phyloP scores from a whole-genome alignment of 768 basidiomycete genomes.

The Hemileccinum impolitum region DNA sequence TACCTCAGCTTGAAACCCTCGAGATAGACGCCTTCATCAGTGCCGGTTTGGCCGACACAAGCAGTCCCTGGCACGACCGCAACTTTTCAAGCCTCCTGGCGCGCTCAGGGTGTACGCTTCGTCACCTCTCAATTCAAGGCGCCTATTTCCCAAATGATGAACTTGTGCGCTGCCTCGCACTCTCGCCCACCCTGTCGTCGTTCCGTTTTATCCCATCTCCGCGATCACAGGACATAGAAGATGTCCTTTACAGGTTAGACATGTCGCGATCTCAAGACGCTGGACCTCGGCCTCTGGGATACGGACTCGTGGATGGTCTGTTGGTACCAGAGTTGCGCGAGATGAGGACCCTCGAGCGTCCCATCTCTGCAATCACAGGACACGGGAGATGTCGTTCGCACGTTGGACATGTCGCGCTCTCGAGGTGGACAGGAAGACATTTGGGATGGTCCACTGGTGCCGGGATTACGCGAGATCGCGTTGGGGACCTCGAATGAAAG shows the following conservation, averaged over 20 bases:
- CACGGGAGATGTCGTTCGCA: background rate
- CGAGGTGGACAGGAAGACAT: background rate
- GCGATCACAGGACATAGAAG: conserved; percentile 12
- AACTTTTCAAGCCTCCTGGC: conserved; percentile 16
- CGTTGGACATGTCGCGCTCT: conserved; percentile 2
- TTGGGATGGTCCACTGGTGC: background rate
- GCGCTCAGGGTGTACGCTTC: conserved; percentile 17
- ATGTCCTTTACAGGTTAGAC: background rate
- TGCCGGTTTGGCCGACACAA: background rate
- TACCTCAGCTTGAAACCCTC: conserved; percentile 18
- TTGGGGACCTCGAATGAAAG: conserved; percentile 14
- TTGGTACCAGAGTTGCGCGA: too few species aligned
- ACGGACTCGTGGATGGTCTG: too few species aligned
- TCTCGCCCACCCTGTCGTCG: conserved; percentile 9
- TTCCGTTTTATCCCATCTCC: conserved; percentile 17
- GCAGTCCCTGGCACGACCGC: conserved; percentile 5
- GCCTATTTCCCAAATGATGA: conserved; percentile 16
- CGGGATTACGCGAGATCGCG: conserved; percentile 13
- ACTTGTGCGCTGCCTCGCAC: conserved; percentile 17
- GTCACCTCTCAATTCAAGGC: conserved; percentile 11
- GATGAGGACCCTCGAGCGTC: too few species aligned
- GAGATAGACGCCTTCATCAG: conserved; percentile 12
- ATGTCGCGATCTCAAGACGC: too few species aligned
- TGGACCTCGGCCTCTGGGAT: too few species aligned
- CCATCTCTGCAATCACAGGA: too few species aligned